Conservation (phyloP, 2,329 filamentous ascomycete species). For the Fusarium scirpi region DNA sequence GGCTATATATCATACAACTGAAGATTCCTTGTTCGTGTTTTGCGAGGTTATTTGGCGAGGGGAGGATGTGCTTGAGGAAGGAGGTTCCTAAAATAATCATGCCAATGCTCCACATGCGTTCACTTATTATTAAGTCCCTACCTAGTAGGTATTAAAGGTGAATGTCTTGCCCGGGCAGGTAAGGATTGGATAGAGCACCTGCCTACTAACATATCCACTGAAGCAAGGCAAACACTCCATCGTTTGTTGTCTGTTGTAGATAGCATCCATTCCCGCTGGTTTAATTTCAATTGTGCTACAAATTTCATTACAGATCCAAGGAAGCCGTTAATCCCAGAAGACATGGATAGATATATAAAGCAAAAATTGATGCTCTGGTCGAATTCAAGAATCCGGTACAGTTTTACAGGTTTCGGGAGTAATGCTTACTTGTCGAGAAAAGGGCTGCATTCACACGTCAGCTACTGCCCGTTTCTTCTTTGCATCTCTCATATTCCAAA, state of each 20-base stretch:
- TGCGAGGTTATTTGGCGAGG: neutral
- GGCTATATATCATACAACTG: neutral
- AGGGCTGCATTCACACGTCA: neutral
- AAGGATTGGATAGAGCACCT: neutral
- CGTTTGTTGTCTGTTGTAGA: neutral
- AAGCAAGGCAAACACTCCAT: neutral
- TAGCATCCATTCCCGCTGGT: neutral
- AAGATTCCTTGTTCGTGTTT: neutral
- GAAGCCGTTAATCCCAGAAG: neutral
- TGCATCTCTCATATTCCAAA: neutral
- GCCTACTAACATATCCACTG: neutral
- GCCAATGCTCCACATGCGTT: neutral
- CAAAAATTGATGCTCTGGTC: neutral
- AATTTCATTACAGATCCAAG: neutral
- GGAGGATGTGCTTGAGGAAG: neutral
- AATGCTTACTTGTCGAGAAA: neutral
- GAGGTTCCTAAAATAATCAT: neutral
- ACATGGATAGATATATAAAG: neutral
- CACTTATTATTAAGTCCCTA: neutral
- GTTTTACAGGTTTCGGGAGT: neutral
- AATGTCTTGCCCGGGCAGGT: neutral
- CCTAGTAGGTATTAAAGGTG: neutral
- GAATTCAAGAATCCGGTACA: neutral
- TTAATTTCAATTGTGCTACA: neutral
- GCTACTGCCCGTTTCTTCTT: neutral